A percentile compares a stretch with the other conserved stretches of the same genome.
phyloP scores from a whole-genome alignment of 768 basidiomycete genomes.

The Tylopilus subfusipes region DNA sequence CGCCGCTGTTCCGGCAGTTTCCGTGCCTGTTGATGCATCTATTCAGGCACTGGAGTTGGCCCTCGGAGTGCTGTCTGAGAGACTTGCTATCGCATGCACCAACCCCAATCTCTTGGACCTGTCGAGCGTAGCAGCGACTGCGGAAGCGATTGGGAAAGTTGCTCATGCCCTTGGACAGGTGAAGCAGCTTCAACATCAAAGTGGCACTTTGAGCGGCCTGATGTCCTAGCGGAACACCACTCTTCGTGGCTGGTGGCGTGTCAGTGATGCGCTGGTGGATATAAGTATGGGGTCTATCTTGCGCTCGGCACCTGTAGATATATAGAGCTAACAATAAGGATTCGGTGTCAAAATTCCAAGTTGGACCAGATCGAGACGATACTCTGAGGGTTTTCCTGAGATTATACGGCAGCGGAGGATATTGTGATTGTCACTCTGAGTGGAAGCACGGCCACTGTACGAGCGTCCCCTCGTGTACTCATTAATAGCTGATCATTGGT shows the following conservation, averaged over 20 bases:
- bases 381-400: background rate
- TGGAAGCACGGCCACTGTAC: background rate
- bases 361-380: background rate
- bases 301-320: background rate
- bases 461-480: slow-evolving; percentile 4
- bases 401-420: background rate
- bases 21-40: slow-evolving; percentile 27
- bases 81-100: slow-evolving; percentile 45
- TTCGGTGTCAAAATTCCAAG: background rate
- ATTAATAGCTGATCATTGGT: slow-evolving; percentile 7
- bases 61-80: slow-evolving; percentile 49
- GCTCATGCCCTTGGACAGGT: slow-evolving; percentile 59
- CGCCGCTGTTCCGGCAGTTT: slow-evolving; percentile 10
- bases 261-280: slow-evolving; percentile 4
- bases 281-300: slow-evolving; percentile 1
- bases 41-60: slow-evolving; percentile 50
- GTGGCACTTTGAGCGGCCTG: slow-evolving; percentile 5
- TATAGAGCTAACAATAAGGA: background rate
- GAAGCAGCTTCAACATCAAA: slow-evolving; percentile 50
- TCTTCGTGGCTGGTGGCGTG: slow-evolving; percentile 11
- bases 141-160: slow-evolving; percentile 69
- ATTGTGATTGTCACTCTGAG: background rate
- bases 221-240: slow-evolving; percentile 10
- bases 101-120: slow-evolving; percentile 41
- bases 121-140: slow-evolving; percentile 48